Percentiles rank a stretch among this genome's conserved stretches.
phyloP scores from a whole-genome alignment of 2,329 filamentous ascomycete species.

The Alternaria sp. region DNA sequence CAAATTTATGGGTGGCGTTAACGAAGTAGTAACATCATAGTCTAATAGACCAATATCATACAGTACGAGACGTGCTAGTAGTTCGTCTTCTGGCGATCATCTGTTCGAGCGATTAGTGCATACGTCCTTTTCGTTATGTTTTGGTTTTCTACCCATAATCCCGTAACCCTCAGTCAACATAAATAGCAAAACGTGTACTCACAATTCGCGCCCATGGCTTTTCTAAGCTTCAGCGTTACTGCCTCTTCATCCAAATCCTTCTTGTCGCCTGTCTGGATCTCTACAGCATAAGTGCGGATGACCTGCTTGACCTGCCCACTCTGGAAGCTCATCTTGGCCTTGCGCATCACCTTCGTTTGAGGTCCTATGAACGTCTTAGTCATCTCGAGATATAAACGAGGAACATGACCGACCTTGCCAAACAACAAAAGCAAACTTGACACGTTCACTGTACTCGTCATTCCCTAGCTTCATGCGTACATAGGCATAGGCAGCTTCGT shows the following conservation, averaged over 20 bases:
- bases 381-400: background rate
- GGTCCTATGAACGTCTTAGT: conserved; percentile 29
- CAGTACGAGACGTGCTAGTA: conserved; percentile 18
- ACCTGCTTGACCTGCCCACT: conserved; percentile 70
- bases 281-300: conserved; percentile 70
- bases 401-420: conserved; percentile 69
- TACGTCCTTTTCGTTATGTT: background rate
- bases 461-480: conserved; percentile 68
- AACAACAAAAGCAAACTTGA: conserved; percentile 73
- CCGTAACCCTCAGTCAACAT: background rate
- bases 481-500: conserved; percentile 72
- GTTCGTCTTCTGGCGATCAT: conserved; percentile 32
- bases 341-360: conserved; percentile 72
- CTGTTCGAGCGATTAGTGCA: conserved; percentile 13
- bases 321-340: conserved; percentile 73
- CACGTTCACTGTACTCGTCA: conserved; percentile 72
- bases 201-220: conserved; percentile 75
- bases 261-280: conserved; percentile 68
- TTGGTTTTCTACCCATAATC: background rate
- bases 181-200: conserved; percentile 50
- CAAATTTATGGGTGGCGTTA: no score
- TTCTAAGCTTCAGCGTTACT: conserved; percentile 68
- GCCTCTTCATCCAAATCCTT: conserved; percentile 68
- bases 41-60: background rate
- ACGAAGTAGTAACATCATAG: background rate